Base-by-base conservation (phyloP, 78 protist genomes). In the Anaeramoeba flamelloides region DNA sequence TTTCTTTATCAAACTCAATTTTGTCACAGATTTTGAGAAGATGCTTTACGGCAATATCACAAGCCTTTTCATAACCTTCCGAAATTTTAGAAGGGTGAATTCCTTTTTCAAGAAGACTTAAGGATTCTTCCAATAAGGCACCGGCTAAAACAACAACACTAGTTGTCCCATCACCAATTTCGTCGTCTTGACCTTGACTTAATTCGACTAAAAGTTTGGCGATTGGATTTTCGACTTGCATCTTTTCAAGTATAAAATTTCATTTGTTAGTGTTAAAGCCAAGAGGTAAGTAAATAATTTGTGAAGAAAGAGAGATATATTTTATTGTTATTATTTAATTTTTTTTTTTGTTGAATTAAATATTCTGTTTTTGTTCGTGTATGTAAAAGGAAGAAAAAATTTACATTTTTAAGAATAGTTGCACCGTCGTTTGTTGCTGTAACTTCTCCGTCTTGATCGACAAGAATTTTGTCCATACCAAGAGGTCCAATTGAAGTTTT, bases 61-160 rank as follows among this genome's bases (percentile, higher is more conserved):
- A 64, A 2, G 94, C 92, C 33, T 8, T 26, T n/a, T 89, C 94
- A 39, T 81, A 91, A 26, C 98, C 98, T 12, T 91, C 94, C 2
- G 96, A 90, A 32, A 95, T 79, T 33, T 97, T 88, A 78, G 91
- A 89, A 8, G 98, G 96, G 82, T 98, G 99, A 39, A 98, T 89
- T 34, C 99, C 98, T 65, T 86, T 84, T 33, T 30, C 97, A 17
- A 95, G 84, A 3, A 95, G 87, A 0, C 53, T 1, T 80, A 90
- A 94, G 1, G 98, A 97, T 74, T 94, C 94, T 82, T 97, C 97
- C 3, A 97, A 87, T 41, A 97, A 90, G 3, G 99, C 93, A 8
- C 99, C 98, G 0, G 99, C 99, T 22, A 97, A 82, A 8, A 97
- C 98, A 2, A 97, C 99, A 2, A 97, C 99, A n/a, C 97, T 95